phyloP scores from a whole-genome alignment of 805 yeast species.

The Pichia occidentalis region DNA sequence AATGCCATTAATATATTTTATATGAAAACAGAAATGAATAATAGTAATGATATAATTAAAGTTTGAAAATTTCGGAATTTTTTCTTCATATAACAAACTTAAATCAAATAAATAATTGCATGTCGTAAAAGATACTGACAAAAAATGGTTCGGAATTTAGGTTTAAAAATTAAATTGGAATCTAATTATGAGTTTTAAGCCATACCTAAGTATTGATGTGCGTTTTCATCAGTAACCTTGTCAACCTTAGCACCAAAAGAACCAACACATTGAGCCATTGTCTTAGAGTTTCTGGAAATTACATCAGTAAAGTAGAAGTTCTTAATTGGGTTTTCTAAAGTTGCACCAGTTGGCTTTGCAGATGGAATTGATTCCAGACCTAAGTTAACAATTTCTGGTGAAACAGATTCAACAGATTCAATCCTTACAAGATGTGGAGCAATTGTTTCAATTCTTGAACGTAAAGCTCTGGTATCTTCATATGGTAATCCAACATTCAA shows the following conservation, averaged over 20 bases:
- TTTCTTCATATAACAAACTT: too few relatives aligned
- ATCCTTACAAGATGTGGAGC: conserved; percentile 78
- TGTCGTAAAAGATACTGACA: not conserved
- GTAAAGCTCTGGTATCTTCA: conserved; percentile 61
- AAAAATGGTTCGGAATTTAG: not conserved
- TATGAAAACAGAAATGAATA: conserved; percentile 13
- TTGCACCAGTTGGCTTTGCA: conserved; percentile 33
- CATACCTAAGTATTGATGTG: conserved; percentile 28
- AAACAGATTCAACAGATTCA: conserved; percentile 66
- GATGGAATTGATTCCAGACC: conserved; percentile 44
- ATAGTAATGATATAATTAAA: conserved; percentile 11
- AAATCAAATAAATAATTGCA: conserved; percentile 1
- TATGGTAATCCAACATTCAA: conserved; percentile 66
- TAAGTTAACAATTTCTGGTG: conserved; percentile 47
- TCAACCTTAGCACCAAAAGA: conserved; percentile 63
- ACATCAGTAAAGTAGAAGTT: conserved; percentile 88
- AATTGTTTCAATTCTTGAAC: conserved; percentile 63
- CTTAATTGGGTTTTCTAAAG: conserved; percentile 62
- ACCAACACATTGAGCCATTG: conserved; percentile 83
- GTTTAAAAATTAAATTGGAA: not conserved
- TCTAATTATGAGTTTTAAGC: conserved; percentile 17
- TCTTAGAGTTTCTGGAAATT: conserved; percentile 78
- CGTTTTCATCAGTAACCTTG: conserved; percentile 44
- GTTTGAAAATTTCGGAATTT: too few relatives aligned
- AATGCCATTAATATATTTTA: conserved; percentile 2